Base-by-base conservation (phyloP, 495 filamentous ascomycete genomes). In the Aspergillus leporis region DNA sequence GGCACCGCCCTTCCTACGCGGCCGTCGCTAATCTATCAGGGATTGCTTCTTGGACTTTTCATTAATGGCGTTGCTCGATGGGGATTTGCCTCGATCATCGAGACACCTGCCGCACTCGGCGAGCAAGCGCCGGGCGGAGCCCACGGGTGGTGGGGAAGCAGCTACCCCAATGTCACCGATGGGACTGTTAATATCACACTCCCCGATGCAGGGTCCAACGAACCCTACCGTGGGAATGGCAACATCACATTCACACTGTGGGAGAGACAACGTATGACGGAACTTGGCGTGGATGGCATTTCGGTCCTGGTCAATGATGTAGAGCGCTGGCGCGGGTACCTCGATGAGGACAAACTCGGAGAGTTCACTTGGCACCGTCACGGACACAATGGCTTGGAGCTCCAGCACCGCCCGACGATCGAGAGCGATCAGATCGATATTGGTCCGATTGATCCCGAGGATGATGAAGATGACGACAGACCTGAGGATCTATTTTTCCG, bases 231-330 rank as follows among this genome's bases (percentile, higher is more conserved):
- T 41, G 78, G 76, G 18, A 77, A 79, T 48, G 76, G 78, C 4
- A 77, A 88, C 73, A 74, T 83, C 78, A 77, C 83, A 30, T 80
- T 93, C 76, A 53, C 83, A 13, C 77, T 85, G 61, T 78, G 72
- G 66, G 72, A 73, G 31, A 67, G 68, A 12, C 64, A 78, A 34
- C 77, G 78, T 21, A 78, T 77, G 61, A 64, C 70, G 4, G 78
- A 77, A 50, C 80, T 95, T 56, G 92, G 90, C 4, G 83, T 98
- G 50, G 86, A 96, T 65, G 94, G 93, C 0, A 79, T 98, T 18
- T 93, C 90, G 59, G 85, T 97, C 18, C 74, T 98, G 0, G 88
- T 98, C 23, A 97, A 98, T 66, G 94, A 98, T 60, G 94, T 98
- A 0, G 94, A 98, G 71, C 78, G 93, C 57, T 93, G 85, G 72